Base-by-base conservation (phyloP, 257 asterid species). In the Salvia miltiorrhiza region DNA sequence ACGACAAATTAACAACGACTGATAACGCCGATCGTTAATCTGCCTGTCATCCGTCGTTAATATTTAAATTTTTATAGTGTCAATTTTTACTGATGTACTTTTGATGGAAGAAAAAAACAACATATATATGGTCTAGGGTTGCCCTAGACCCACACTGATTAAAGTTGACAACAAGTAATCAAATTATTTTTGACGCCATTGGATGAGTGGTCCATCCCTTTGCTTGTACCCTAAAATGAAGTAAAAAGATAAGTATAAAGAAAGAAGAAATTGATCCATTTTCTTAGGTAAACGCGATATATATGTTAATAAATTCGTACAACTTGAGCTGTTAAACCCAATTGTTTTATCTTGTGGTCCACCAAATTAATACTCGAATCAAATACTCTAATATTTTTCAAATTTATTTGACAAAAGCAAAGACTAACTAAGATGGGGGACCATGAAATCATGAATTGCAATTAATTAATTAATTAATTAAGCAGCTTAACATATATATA, bases 271-370 rank as follows among this genome's bases (percentile, higher is more conserved):
- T 65, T 65, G 61, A 52, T 32, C 43, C 45, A 37, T 72, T 54
- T 33, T 49, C 70, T 49, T 70, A 39, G 61, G 70, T 24, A 35
- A 56, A 37, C 50, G 80, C 16, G 70, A 14, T 65, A 45, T 9
- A 9, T n/a, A n/a, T n/a, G n/a, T 20, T 54, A 19, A 33, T 54
- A n/a, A 35, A 66, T 64, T 76, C 65, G 76, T 50, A 67, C 84
- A 74, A 76, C 67, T 76, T 75, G 85, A 80, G 87, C 76, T 76
- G 82, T 45, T 58, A 76, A 76, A 56, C 65, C 63, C 52, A 65
- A 23, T 55, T 73, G 54, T 24, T 17, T 49, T 37, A 32, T 59
- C 7, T 0, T 5, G 81, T 81, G 89, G 89, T 81, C 86, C 89
- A 70, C 14, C 11, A 28, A 66, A 66, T 50, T 12, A 45, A 52